Conservation (phyloP, 768 basidiomycete species). For the Fibroporia radiculosa region DNA sequence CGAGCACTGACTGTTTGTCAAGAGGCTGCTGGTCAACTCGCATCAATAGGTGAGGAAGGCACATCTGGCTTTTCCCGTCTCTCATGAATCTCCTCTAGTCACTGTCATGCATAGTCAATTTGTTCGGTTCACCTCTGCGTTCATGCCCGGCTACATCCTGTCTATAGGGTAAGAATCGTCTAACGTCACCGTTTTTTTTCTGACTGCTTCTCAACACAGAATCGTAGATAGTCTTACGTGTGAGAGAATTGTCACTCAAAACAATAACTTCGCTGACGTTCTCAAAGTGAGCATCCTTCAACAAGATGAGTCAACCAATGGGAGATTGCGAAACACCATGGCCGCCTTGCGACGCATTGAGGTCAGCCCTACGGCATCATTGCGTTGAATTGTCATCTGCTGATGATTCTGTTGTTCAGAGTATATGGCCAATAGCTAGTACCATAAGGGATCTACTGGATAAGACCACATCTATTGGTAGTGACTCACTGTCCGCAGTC, state of each 20-base stretch:
- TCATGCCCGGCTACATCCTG: conserved; percentile 1
- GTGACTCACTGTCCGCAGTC: too few species aligned
- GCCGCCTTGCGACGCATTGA: conserved; percentile 1
- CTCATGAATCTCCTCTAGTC: background rate
- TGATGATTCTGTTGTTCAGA: background rate
- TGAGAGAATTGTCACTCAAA: too few species aligned
- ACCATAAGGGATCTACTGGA: background rate
- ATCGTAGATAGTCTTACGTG: background rate
- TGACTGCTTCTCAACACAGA: background rate
- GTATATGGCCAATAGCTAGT: background rate
- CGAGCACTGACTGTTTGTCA: background rate
- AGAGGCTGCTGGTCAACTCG: background rate
- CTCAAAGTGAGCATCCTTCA: background rate
- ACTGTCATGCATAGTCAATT: background rate
- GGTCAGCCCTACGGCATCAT: background rate
- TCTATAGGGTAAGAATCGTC: background rate
- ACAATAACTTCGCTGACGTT: too few species aligned
- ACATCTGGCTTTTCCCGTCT: background rate
- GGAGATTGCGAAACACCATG: background rate
- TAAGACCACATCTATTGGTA: background rate
- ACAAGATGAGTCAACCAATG: background rate
- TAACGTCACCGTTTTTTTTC: background rate
- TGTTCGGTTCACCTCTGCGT: background rate
- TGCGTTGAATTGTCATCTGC: background rate
- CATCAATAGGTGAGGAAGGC: conserved; percentile 1